Percentiles rank a stretch among this genome's conserved stretches.
These are phyloP conservation scores for Populus simonii DNA, from an alignment of 345 rosid species.

Conservation along the genomic window DNA sequence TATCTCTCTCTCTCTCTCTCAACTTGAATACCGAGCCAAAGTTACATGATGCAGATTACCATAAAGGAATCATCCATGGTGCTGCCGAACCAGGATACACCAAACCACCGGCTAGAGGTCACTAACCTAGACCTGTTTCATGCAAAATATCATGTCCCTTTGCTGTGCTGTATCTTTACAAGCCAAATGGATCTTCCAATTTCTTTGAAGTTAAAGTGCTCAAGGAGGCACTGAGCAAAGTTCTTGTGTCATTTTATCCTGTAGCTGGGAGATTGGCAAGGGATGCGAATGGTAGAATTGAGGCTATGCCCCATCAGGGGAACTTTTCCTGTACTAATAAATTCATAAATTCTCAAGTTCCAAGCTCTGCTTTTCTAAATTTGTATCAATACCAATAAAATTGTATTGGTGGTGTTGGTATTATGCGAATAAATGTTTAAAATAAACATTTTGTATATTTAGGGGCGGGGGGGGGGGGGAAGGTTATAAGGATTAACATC, in stretches of 20 bases:
- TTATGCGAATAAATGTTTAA: too few species aligned
- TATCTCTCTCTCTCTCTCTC: too few species aligned
- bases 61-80: conserved; percentile 31
- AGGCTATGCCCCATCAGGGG: background rate
- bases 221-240: conserved; percentile 15
- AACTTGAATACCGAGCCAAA: too few species aligned
- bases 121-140: conserved; percentile 35
- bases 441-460: too few species aligned
- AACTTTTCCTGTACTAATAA: too few species aligned
- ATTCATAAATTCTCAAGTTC: too few species aligned
- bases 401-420: too few species aligned
- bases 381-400: too few species aligned
- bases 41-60: conserved; percentile 23
- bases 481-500: too few species aligned
- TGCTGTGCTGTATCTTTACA: conserved; percentile 28
- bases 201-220: background rate
- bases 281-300: conserved; percentile 5
- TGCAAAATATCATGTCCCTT: conserved; percentile 20
- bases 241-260: conserved; percentile 12
- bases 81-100: conserved; percentile 32
- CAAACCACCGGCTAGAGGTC: conserved; percentile 25
- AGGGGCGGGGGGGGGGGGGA: too few species aligned
- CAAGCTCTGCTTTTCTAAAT: too few species aligned
- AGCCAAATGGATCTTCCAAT: conserved; percentile 16
- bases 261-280: conserved; percentile 17